A percentile compares a stretch with the other conserved stretches of the same genome.
These are phyloP conservation scores for Trifolium pratense DNA, from an alignment of 306 rosid genomes.

Conservation along the genomic window DNA sequence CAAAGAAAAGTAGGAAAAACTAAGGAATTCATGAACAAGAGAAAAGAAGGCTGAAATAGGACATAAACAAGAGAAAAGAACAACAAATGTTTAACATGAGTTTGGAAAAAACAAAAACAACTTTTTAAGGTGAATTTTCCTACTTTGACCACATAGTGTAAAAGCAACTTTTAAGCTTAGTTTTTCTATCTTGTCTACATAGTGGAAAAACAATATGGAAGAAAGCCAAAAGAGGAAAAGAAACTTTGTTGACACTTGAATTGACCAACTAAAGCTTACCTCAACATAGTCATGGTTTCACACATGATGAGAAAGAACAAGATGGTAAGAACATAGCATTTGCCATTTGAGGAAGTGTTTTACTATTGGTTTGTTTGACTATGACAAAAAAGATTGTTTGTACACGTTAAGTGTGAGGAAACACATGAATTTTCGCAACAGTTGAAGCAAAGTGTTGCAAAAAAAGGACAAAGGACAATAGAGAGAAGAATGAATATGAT, in stretches of 20 bases:
- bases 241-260: slow-evolving; percentile 25
- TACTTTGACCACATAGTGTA: slow-evolving; percentile 20
- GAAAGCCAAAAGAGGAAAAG: not conserved
- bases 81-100: not conserved
- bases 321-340: not conserved
- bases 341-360: not conserved
- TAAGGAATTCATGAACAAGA: slow-evolving; percentile 2
- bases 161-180: not conserved
- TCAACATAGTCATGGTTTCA: not conserved
- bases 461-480: not conserved
- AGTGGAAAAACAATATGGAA: not conserved
- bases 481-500: not conserved
- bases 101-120: not conserved
- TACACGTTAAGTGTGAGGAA: not conserved
- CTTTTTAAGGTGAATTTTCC: slow-evolving; percentile 2
- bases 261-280: slow-evolving; percentile 26
- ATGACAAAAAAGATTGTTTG: not conserved
- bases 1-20: not conserved
- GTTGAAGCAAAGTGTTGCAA: slow-evolving; percentile 2
- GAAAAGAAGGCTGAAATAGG: slow-evolving; percentile 6
- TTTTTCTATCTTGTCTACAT: not conserved
- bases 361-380: not conserved
- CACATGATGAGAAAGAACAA: not conserved
- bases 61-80: no score
- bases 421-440: not conserved